Conservation (phyloP, 208 protist genomes). For the Trypanosoma conorhini region DNA sequence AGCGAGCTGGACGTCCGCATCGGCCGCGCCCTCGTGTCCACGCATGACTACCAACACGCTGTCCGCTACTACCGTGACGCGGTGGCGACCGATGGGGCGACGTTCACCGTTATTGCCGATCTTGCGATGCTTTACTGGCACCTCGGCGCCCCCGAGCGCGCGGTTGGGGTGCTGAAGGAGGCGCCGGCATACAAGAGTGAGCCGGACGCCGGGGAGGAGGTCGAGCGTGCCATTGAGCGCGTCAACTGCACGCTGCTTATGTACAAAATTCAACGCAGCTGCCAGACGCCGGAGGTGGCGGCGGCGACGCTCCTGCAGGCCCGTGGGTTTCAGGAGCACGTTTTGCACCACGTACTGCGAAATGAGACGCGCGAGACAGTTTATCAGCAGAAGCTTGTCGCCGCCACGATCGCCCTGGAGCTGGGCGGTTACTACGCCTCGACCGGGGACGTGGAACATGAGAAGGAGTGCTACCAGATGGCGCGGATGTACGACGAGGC, state of each 20-base stretch:
- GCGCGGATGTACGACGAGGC: slow-evolving; percentile 87
- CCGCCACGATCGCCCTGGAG: slow-evolving; percentile 78
- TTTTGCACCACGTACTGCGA: slow-evolving; percentile 73
- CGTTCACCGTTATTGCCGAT: slow-evolving; percentile 84
- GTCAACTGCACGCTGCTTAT: slow-evolving; percentile 90
- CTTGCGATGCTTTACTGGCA: slow-evolving; percentile 92
- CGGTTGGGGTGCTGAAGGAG: slow-evolving; percentile 57
- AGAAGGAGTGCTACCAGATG: slow-evolving; percentile 78
- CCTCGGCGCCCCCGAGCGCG: slow-evolving; percentile 66
- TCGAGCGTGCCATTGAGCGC: slow-evolving; percentile 57
- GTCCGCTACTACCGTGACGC: slow-evolving; percentile 92
- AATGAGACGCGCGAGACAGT: slow-evolving; percentile 81
- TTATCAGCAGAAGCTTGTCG: slow-evolving; percentile 71
- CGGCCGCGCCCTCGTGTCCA: slow-evolving; percentile 90
- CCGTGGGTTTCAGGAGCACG: slow-evolving; percentile 60
- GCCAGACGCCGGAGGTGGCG: slow-evolving; percentile 32
- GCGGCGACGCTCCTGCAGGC: slow-evolving; percentile 68
- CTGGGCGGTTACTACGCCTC: slow-evolving; percentile 62
- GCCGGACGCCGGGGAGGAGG: slow-evolving; percentile 37
- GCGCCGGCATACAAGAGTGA: slow-evolving; percentile 45
- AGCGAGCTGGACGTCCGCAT: slow-evolving; percentile 89
- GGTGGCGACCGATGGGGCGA: slow-evolving; percentile 54
- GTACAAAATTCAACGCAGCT: slow-evolving; percentile 75
- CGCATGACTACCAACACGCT: slow-evolving; percentile 93
- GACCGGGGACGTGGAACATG: slow-evolving; percentile 41